Conservation (phyloP, 345 rosid species). For the Barbarea vulgaris region DNA sequence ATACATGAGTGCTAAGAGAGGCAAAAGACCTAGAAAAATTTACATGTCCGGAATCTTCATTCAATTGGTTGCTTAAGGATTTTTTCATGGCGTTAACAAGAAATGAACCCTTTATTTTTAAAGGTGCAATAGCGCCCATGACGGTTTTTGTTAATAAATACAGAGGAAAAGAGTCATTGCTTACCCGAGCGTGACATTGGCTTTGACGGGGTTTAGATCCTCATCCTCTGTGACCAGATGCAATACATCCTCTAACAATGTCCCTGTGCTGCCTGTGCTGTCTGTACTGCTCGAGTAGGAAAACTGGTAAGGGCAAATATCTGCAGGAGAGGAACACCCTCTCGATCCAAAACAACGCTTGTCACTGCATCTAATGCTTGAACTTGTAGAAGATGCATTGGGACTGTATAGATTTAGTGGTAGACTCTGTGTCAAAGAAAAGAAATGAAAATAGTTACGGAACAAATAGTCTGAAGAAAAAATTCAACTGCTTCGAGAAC, state of each 20-base stretch:
- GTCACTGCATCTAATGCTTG: slow-evolving; percentile 60
- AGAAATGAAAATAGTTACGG: background rate
- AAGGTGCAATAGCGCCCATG: background rate
- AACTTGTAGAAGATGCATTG: slow-evolving; percentile 62
- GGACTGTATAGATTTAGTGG: slow-evolving; percentile 65
- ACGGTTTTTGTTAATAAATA: background rate
- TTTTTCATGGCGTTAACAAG: background rate
- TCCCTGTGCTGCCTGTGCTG: slow-evolving; percentile 57
- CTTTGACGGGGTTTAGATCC: slow-evolving; percentile 39
- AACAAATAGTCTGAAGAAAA: background rate
- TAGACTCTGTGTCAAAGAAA: slow-evolving; percentile 43
- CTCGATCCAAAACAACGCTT: slow-evolving; percentile 44
- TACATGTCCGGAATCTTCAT: background rate
- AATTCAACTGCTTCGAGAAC: background rate
- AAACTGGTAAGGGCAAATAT: slow-evolving; percentile 61
- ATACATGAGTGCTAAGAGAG: background rate
- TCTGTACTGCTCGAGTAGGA: slow-evolving; percentile 46
- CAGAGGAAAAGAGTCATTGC: background rate
- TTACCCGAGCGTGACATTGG: slow-evolving; percentile 68
- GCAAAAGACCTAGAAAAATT: background rate
- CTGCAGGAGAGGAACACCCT: slow-evolving; percentile 50
- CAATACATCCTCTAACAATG: slow-evolving; percentile 62
- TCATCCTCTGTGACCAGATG: slow-evolving; percentile 55
- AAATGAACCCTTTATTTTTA: background rate
- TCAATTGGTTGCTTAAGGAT: background rate